phyloP scores from a whole-genome alignment of 2,329 filamentous ascomycete species.

The Clonostachys byssicola region DNA sequence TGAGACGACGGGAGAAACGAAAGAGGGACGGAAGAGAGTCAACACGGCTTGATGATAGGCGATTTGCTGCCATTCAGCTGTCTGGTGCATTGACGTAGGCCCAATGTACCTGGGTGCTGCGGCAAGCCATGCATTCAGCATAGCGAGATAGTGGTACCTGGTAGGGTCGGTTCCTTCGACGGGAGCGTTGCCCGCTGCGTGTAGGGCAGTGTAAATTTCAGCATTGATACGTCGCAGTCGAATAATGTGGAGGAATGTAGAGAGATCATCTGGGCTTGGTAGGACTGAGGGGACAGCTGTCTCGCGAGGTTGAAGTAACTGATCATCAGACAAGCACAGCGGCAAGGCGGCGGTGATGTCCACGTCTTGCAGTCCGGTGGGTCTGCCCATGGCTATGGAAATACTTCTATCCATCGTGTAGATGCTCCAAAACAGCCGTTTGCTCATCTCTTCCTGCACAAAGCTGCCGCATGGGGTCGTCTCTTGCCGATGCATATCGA shows the following conservation, averaged over 20 bases:
- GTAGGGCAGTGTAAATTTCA: constrained; percentile 10
- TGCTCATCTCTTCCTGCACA: constrained; percentile 12
- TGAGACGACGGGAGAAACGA: constrained; percentile 6
- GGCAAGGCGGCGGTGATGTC: constrained; percentile 12
- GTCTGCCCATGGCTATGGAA: constrained; percentile 15
- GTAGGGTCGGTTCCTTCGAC: not conserved
- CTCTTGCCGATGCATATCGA: constrained; percentile 10
- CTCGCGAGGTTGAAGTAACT: not conserved
- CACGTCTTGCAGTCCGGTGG: constrained; percentile 12
- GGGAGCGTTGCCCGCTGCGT: constrained; percentile 4
- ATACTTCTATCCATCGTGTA: constrained; percentile 16
- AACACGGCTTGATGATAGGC: constrained; percentile 16
- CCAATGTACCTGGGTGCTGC: constrained; percentile 13
- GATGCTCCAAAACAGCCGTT: constrained; percentile 20
- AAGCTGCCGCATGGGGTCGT: not conserved
- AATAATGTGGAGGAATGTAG: constrained; percentile 16
- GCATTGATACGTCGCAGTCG: constrained; percentile 15
- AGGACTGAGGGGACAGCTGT: constrained; percentile 2
- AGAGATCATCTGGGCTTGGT: constrained; percentile 6
- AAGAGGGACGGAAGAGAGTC: constrained; percentile 14
- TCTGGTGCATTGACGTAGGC: constrained; percentile 13
- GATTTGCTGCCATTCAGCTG: constrained; percentile 18
- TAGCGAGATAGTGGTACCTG: not conserved
- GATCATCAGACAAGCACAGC: not conserved
- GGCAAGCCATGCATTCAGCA: constrained; percentile 14